phyloP scores from a whole-genome alignment of 2,329 filamentous ascomycete genomes.

The Talaromyces sp. region DNA sequence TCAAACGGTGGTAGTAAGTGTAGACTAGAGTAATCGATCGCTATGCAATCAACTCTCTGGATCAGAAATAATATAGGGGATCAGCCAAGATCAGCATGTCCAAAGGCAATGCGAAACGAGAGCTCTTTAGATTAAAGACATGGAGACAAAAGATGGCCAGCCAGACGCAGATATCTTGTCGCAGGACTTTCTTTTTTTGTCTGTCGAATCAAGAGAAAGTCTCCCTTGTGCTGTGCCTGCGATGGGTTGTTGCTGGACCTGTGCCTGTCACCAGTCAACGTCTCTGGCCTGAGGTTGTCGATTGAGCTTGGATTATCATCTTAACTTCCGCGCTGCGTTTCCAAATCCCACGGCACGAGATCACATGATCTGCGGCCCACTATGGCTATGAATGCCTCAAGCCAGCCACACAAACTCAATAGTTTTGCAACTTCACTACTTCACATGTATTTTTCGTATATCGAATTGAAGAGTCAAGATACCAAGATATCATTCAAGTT shows the following conservation, averaged over 20 bases:
- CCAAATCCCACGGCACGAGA: not conserved
- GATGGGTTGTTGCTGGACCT: not conserved
- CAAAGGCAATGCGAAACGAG: not conserved
- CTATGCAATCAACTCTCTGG: not conserved
- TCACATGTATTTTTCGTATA: not conserved
- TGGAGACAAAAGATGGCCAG: not conserved
- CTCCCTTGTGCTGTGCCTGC: not conserved
- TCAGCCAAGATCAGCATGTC: not conserved
- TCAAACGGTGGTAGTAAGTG: not conserved
- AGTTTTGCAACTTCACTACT: not conserved
- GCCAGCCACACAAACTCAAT: not conserved
- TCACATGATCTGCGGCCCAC: constrained; percentile 3
- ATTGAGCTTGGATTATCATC: not conserved
- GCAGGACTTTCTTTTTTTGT: not conserved
- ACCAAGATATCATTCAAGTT: not conserved
- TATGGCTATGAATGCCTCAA: too few relatives aligned
- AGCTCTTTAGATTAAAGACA: not conserved
- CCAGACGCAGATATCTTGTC: not conserved
- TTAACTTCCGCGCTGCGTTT: not conserved
- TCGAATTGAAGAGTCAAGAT: not conserved
- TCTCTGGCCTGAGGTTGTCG: not conserved
- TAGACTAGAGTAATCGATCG: not conserved
- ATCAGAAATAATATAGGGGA: not conserved
- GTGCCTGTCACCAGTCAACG: not conserved
- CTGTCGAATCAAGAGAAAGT: not conserved